Evolutionary conservation across 177 flowering plant genomes (phyloP).

Genomic region (Vitis hybrid): DNA sequence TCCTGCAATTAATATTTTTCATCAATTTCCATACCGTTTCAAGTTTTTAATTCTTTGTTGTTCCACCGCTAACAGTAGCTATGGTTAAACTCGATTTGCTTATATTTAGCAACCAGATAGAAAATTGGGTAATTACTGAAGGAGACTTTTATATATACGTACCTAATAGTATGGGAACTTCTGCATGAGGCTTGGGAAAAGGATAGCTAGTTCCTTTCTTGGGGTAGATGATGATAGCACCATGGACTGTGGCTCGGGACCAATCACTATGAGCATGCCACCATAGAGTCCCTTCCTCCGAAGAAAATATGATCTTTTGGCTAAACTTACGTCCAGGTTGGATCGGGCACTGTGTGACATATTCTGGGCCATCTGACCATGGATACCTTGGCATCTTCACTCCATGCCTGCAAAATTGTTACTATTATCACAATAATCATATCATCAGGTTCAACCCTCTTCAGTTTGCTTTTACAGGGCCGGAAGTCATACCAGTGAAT

Average conservation of each 20-base stretch:
- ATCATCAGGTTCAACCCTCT: not conserved
- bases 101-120: too few relatives aligned
- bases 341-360: conserved; percentile 24
- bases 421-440: not conserved
- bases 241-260: conserved; percentile 24
- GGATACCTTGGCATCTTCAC: conserved; percentile 27
- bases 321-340: conserved; percentile 15
- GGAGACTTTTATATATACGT: not conserved
- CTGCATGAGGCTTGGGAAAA: conserved; percentile 19
- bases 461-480: too few relatives aligned
- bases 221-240: conserved; percentile 21
- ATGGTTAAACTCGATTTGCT: too few relatives aligned
- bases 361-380: conserved; percentile 30
- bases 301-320: conserved; percentile 15
- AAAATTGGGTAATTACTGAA: too few relatives aligned
- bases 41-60: too few relatives aligned
- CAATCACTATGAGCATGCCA: conserved; percentile 35
- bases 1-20: conserved; percentile 12
- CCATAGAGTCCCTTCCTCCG: conserved; percentile 27
- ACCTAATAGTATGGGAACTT: conserved; percentile 24
- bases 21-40: too few relatives aligned
- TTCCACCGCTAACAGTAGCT: too few relatives aligned
- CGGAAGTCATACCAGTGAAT: conserved; percentile 28
- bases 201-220: conserved; percentile 14
- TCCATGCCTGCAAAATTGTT: conserved; percentile 22